A percentile compares a stretch with the other conserved stretches of the same genome.
Evolutionary conservation across 2,329 filamentous ascomycete species (phyloP).

Genomic region (Arthrobotrys pseudoclavata): DNA sequence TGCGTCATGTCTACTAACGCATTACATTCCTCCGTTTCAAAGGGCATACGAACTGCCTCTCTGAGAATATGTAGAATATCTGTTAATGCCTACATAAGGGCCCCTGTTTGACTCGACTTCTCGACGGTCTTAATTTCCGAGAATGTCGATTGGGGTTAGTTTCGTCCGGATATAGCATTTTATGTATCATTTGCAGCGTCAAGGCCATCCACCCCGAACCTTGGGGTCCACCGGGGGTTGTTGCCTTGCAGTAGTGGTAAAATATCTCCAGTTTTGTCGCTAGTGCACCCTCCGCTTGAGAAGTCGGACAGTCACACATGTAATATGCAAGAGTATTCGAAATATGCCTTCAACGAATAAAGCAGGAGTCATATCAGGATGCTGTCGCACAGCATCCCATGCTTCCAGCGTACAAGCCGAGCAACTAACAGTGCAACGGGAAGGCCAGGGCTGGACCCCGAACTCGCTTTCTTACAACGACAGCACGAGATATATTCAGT

Average conservation of each 20-base stretch:
- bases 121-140: conserved; percentile 33
- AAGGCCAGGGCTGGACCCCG: no score
- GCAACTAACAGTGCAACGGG: no score
- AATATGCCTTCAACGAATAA: conserved; percentile 34
- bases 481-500: no score
- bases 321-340: conserved; percentile 26
- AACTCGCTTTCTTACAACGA: no score
- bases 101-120: conserved; percentile 15
- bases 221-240: conserved; percentile 5
- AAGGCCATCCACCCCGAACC: conserved; percentile 36
- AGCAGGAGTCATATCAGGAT: conserved; percentile 32
- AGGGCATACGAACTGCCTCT: conserved; percentile 10
- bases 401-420: conserved; percentile 13
- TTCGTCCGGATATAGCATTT: conserved; percentile 28
- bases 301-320: conserved; percentile 26
- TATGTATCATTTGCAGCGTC: conserved; percentile 37
- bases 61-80: conserved; percentile 25
- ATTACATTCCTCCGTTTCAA: conserved; percentile 6
- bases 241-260: conserved; percentile 14
- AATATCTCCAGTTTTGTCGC: conserved; percentile 10
- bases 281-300: conserved; percentile 32
- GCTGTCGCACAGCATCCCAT: conserved; percentile 19
- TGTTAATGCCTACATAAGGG: conserved; percentile 16
- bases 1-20: not conserved
- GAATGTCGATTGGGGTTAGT: not conserved